A percentile compares a stretch with the other conserved stretches of the same genome.
phyloP scores from a whole-genome alignment of 2,329 filamentous ascomycete species.

The Coleophoma eucalyptorum region DNA sequence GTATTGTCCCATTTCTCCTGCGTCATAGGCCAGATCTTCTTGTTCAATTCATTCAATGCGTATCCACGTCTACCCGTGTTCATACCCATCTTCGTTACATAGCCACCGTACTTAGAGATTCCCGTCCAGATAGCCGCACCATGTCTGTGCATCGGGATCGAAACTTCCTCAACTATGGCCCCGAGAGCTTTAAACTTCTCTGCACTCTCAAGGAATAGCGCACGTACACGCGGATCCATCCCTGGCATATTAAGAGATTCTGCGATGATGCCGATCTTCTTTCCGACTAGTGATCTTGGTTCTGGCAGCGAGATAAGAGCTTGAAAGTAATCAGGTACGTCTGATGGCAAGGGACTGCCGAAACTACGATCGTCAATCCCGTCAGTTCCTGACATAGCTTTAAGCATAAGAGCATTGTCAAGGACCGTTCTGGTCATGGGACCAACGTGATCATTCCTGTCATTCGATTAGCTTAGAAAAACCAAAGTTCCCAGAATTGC shows the following conservation, averaged over 20 bases:
- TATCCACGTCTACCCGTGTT: constrained; percentile 1
- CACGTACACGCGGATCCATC: constrained; percentile 35
- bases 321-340: constrained; percentile 8
- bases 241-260: constrained; percentile 37
- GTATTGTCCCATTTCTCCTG: constrained; percentile 23
- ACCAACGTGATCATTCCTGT: constrained; percentile 43
- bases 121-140: constrained; percentile 46
- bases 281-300: background rate
- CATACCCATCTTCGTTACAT: background rate
- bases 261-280: constrained; percentile 35
- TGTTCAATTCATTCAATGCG: constrained; percentile 1
- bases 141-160: constrained; percentile 41
- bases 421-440: constrained; percentile 35
- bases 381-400: constrained; percentile 41
- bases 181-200: constrained; percentile 38
- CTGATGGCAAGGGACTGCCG: constrained; percentile 16
- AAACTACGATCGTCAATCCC: constrained; percentile 39
- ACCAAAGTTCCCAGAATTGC: background rate
- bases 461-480: background rate
- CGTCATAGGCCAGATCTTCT: background rate
- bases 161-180: constrained; percentile 43
- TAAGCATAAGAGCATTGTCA: constrained; percentile 35
- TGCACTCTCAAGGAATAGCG: constrained; percentile 35
- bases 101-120: constrained; percentile 30
- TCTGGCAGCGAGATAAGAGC: background rate